Conservation (phyloP, 805 yeast species). For the Saturnispora galanensis region DNA sequence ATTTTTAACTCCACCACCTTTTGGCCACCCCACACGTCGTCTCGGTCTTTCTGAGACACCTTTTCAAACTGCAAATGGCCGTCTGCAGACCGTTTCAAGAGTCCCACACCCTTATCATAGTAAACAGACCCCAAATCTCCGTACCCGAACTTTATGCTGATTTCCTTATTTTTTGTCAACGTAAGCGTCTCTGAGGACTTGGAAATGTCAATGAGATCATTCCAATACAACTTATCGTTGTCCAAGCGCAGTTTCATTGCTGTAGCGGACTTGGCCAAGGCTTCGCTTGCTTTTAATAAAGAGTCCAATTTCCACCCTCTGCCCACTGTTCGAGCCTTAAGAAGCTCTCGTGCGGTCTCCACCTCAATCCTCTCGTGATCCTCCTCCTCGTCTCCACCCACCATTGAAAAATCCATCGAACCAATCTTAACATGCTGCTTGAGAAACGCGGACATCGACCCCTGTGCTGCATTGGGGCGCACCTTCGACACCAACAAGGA, state of each 20-base stretch:
- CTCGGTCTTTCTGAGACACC: slow-evolving; percentile 26
- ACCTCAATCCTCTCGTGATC: slow-evolving; percentile 14
- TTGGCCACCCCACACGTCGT: slow-evolving; percentile 24
- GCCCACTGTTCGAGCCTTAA: slow-evolving; percentile 28
- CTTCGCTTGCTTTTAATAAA: slow-evolving; percentile 42
- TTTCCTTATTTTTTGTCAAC: slow-evolving; percentile 36
- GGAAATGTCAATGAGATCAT: slow-evolving; percentile 34
- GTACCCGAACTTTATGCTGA: slow-evolving; percentile 82
- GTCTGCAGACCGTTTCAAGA: slow-evolving; percentile 40
- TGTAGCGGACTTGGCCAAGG: slow-evolving; percentile 41
- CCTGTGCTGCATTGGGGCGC: slow-evolving; percentile 76
- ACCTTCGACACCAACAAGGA: slow-evolving; percentile 71
- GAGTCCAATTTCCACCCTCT: slow-evolving; percentile 83
- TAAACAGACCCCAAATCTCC: slow-evolving; percentile 83
- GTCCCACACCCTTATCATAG: slow-evolving; percentile 65
- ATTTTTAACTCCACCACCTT: slow-evolving; percentile 53
- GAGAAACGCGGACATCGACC: slow-evolving; percentile 82
- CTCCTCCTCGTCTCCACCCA: slow-evolving; percentile 13
- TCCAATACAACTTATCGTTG: slow-evolving; percentile 65
- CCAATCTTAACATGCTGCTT: slow-evolving; percentile 68
- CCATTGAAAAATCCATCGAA: slow-evolving; percentile 41
- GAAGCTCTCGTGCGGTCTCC: slow-evolving; percentile 11
- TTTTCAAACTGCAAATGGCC: slow-evolving; percentile 35
- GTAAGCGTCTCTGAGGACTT: slow-evolving; percentile 52
- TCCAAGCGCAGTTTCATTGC: slow-evolving; percentile 44